Evolutionary conservation across 352 stramenopile species (phyloP), one percentile per base, ranked within the genome.

Genomic region (Pythium aquatile): DNA sequence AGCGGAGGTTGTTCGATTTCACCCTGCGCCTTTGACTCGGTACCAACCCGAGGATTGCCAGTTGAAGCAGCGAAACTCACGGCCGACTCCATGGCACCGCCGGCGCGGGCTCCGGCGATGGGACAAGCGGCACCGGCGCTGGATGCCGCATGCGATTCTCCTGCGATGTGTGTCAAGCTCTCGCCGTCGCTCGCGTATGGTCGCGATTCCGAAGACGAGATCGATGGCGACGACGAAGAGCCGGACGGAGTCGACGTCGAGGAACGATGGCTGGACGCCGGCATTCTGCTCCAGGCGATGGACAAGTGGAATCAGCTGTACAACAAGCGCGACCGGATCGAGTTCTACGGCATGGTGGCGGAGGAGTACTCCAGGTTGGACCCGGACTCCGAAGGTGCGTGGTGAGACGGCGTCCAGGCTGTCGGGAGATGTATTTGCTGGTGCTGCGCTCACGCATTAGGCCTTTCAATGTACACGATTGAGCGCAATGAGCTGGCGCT

Each of bases 321-420:
- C 53, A 51, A 71, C 26, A 53, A 71, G 55, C 42, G 20, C 5
- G 28, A 63, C 29, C 57, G 55, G 37, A 30, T 32, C 3, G 53
- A 66, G 37, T 71, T 71, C 40, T 71, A 71, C 54, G 58, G 33
- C 5, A 62, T 66, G 46, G 59, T 71, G 11, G 58, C 58, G 1
- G 65, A 71, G 33, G 65, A 66, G 20, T 71, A 64, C 28, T 35
- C n/a, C 2, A 30, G 28, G 53, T 14, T 71, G 5, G 0, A 42
- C 9, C 47, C 58, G 1, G 53, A 60, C 1, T n/a, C 29, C n/a
- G 44, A 64, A 63, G 65, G 65, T 66, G 5, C 9, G 58, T 61
- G 29, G 0, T 5, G 1, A 29, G 16, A 8, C 20, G 10, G 16
- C 13, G 24, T 20, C 16, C 3, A 8, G 39, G 8, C 33, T 53